Evolutionary conservation across 139 green algal species (phyloP).

Genomic region (Pedinophyceae sp.): DNA sequence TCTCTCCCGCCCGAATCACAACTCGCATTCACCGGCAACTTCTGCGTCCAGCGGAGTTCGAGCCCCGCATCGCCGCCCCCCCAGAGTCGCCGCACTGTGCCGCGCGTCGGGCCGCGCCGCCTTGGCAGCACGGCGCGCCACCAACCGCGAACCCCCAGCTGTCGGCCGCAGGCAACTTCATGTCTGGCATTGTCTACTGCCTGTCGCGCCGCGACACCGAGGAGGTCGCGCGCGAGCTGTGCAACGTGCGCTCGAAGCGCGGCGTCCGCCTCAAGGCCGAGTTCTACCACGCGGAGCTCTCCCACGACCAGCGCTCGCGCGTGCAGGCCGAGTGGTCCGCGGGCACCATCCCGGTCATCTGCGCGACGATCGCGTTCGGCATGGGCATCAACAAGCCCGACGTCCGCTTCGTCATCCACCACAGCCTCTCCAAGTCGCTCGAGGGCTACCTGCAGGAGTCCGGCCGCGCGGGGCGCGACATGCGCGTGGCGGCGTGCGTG

Average conservation of each 20-base stretch:
- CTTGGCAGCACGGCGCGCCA: too few species aligned
- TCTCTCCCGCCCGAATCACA: too few species aligned
- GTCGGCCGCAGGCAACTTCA: too few species aligned
- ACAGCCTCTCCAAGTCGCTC: constrained; percentile 70
- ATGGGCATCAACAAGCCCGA: constrained; percentile 77
- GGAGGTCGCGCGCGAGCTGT: constrained; percentile 46
- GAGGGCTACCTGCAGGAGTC: constrained; percentile 66
- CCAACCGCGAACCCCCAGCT: too few species aligned
- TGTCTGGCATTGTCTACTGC: constrained; percentile 92
- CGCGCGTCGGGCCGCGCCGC: too few species aligned
- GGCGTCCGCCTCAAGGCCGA: too few species aligned
- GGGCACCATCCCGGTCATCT: constrained; percentile 44
- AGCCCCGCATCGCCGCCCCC: too few species aligned
- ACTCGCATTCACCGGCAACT: too few species aligned
- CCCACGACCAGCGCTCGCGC: constrained; percentile 38
- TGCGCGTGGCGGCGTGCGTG: constrained; percentile 18
- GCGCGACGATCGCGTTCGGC: constrained; percentile 79
- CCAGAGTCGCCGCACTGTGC: too few species aligned
- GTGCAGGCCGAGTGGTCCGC: constrained; percentile 69
- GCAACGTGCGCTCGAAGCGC: too few species aligned
- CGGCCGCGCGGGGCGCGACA: constrained; percentile 28
- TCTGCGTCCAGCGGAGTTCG: too few species aligned
- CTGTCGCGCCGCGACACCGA: constrained; percentile 62
- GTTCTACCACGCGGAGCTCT: constrained; percentile 70
- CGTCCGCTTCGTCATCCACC: constrained; percentile 87